Percentiles rank a stretch among this genome's conserved stretches.
These are phyloP conservation scores for Gossypium sturtianum DNA, from an alignment of 345 rosid genomes.

Conservation along the genomic window DNA sequence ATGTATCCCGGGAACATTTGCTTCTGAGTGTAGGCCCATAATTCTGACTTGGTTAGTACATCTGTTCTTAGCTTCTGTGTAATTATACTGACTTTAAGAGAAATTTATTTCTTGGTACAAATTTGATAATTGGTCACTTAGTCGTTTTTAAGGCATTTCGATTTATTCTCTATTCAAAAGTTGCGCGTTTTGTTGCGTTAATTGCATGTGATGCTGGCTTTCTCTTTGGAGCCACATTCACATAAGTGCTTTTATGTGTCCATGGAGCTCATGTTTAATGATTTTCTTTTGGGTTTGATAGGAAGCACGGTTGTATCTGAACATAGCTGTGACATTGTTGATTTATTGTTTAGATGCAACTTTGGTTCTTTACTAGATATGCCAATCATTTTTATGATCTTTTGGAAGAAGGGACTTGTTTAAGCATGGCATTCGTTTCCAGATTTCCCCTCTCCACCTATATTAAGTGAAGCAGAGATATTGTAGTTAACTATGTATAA, in stretches of 20 bases:
- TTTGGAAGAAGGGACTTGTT: neutral
- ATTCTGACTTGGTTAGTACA: constrained; percentile 92
- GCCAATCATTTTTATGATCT: neutral
- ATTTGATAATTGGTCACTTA: neutral
- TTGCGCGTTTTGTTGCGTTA: neutral
- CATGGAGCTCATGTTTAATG: neutral
- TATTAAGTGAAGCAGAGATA: neutral
- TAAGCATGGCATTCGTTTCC: neutral
- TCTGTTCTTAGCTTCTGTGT: constrained; percentile 74
- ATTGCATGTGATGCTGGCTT: neutral
- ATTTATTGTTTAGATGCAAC: neutral
- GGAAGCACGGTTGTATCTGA: neutral
- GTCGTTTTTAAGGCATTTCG: neutral
- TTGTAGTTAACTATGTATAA: neutral
- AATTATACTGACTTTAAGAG: constrained; percentile 30
- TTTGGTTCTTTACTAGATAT: neutral
- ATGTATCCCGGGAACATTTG: constrained; percentile 61
- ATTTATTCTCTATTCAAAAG: neutral
- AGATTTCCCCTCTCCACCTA: neutral
- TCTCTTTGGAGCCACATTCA: neutral
- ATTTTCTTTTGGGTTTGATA: neutral
- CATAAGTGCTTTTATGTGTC: neutral
- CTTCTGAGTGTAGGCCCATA: constrained; percentile 65
- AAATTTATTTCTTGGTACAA: neutral
- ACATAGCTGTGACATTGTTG: neutral